Evolutionary conservation across 345 rosid genomes (phyloP).

Genomic region (Citrus trifoliata): DNA sequence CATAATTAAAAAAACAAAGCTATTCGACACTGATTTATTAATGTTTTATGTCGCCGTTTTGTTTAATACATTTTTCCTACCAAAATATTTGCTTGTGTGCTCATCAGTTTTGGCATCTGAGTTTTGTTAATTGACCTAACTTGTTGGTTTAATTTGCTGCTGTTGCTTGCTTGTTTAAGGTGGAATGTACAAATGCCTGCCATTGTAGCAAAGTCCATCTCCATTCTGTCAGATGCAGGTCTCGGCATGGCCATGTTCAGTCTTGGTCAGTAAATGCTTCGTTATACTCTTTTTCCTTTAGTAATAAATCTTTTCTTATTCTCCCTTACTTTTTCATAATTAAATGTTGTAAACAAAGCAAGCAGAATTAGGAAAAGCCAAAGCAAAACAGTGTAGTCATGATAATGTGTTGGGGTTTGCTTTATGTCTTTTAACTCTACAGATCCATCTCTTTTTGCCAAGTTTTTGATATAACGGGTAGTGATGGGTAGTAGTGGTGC

Average conservation of each 20-base stretch:
- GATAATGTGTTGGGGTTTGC: constrained; percentile 22
- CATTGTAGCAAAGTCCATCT: constrained; percentile 87
- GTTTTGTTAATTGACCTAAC: background rate
- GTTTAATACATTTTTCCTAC: too few species aligned
- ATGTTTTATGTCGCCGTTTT: too few species aligned
- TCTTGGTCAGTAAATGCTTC: constrained; percentile 73
- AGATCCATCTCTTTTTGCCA: constrained; percentile 13
- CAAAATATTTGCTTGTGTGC: too few species aligned
- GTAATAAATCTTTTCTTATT: constrained; percentile 11
- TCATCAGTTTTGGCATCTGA: constrained; percentile 8
- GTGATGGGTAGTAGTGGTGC: constrained; percentile 21
- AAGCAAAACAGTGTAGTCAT: constrained; percentile 28
- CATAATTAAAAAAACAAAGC: too few species aligned
- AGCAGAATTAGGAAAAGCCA: constrained; percentile 13
- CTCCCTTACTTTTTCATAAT: constrained; percentile 29
- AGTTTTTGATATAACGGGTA: constrained; percentile 9
- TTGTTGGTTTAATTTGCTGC: background rate
- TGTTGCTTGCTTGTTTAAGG: constrained; percentile 37
- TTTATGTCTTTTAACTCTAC: background rate
- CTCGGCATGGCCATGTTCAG: constrained; percentile 99
- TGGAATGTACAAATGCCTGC: constrained; percentile 97
- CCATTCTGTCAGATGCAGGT: constrained; percentile 99
- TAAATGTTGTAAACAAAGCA: constrained; percentile 31
- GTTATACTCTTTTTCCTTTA: background rate
- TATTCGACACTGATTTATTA: too few species aligned